Percentiles rank a stretch among this genome's conserved stretches.
Conservation (phyloP, 768 basidiomycete genomes). For the Tephrocybe sp. region DNA sequence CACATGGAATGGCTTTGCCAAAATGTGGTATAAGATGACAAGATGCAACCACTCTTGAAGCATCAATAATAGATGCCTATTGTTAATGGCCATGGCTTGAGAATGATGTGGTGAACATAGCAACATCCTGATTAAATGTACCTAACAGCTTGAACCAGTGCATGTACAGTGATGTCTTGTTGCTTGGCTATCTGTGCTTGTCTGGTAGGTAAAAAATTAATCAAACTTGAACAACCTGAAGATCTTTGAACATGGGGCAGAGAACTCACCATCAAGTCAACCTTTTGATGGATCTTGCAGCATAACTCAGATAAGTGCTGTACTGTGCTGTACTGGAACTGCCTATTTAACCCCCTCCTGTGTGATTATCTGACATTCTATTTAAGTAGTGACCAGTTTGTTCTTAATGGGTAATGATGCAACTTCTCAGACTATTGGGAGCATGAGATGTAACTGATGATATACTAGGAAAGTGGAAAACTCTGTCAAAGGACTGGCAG, state of each 20-base stretch:
- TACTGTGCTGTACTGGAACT: slow-evolving; percentile 18
- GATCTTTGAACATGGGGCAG: too few species aligned
- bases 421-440: background rate
- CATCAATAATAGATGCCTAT: slow-evolving; percentile 21
- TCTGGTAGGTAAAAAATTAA: too few species aligned
- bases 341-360: slow-evolving; percentile 17
- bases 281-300: background rate
- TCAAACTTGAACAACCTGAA: slow-evolving; percentile 24
- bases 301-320: slow-evolving; percentile 16
- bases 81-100: slow-evolving; percentile 14
- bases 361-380: background rate
- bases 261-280: slow-evolving; percentile 16
- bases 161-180: slow-evolving; percentile 21
- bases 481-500: background rate
- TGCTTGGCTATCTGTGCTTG: slow-evolving; percentile 15
- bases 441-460: background rate
- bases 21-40: slow-evolving; percentile 30
- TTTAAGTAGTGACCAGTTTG: slow-evolving; percentile 14
- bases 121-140: slow-evolving; percentile 6
- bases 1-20: slow-evolving; percentile 9
- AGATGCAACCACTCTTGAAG: slow-evolving; percentile 23
- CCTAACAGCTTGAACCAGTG: slow-evolving; percentile 26
- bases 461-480: background rate
- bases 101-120: slow-evolving; percentile 18
- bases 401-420: slow-evolving; percentile 2